phyloP scores from a whole-genome alignment of 805 yeast species.

The Sugiyamaella marilandica region DNA sequence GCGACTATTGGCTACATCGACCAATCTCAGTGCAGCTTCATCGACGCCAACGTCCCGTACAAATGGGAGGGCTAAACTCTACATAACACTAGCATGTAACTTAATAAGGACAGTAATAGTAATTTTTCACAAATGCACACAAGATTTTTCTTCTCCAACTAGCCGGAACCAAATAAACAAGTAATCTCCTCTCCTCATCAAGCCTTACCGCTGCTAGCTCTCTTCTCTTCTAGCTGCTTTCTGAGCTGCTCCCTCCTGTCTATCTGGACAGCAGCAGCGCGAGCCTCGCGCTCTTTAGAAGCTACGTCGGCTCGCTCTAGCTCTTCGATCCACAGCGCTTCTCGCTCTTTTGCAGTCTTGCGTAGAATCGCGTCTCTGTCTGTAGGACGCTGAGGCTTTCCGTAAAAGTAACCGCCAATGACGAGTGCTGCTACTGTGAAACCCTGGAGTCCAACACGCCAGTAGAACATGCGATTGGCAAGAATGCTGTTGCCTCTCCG shows the following conservation, averaged over 20 bases:
- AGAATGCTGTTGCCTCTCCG: constrained; percentile 64
- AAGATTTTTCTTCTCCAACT: not conserved
- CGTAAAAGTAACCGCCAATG: constrained; percentile 70
- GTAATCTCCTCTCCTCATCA: too few species aligned
- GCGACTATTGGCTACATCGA: not conserved
- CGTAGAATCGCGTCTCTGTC: constrained; percentile 57
- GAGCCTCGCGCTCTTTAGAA: constrained; percentile 60
- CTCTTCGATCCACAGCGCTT: constrained; percentile 75
- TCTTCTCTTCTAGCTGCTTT: constrained; percentile 4
- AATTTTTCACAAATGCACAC: too few species aligned
- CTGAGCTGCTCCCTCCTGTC: constrained; percentile 9
- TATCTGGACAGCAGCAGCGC: constrained; percentile 40
- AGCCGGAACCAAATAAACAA: not conserved
- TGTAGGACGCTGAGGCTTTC: constrained; percentile 30
- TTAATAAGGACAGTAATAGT: too few species aligned
- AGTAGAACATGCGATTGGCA: constrained; percentile 83
- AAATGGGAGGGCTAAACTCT: constrained; percentile 7
- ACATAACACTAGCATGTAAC: not conserved
- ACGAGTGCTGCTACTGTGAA: constrained; percentile 77
- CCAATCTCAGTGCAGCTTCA: constrained; percentile 8
- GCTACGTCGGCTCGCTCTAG: constrained; percentile 80
- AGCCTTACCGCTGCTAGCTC: constrained; percentile 4
- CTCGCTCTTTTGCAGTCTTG: constrained; percentile 81
- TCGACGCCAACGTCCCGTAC: constrained; percentile 9
- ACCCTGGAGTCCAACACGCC: constrained; percentile 85